Base-by-base conservation (phyloP, 1,284 basidiomycete genomes). In the Cystobasidium pallidum region DNA sequence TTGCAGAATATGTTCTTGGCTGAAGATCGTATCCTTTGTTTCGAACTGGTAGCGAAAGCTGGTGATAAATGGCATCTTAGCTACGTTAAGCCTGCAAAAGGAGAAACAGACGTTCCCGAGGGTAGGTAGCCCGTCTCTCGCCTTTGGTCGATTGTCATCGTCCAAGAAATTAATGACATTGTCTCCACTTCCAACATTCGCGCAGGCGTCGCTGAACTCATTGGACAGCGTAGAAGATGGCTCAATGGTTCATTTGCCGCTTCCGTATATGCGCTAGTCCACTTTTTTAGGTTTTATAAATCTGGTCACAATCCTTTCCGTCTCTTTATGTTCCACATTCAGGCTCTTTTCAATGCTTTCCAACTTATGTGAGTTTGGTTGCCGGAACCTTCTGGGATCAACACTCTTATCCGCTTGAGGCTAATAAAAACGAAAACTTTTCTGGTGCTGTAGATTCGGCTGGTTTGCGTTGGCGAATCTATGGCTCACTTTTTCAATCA, bases 241-340 rank as follows among this genome's bases (percentile, higher is more conserved):
- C 81, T 98, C 78, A 99, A 99, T 79, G 95, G 95, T 74, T 95
- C 92, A 13, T 97, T 98, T 78, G 94, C 94, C 43, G 95, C 94
- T 10, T 94, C 92, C 2, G 90, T 97, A 72, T 98, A 97, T 81
- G 88, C 92, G 13, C 82, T 96, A n/a, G 90, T 94, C 77, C 92
- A 96, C 82, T 98, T 97, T 82, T 93, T 92, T 84, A 86, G 88
- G 75, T 85, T 97, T 67, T 98, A 97, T 82, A 86, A 86, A 79
- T 92, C 91, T 51, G 86, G 87, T 21, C 92, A 94, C 78, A 89
- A 89, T 80, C 75, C 78, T 66, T 45, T 77, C 30, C 70, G 75
- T 24, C 54, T 77, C 26, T 75, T 76, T 26, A 74, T 75, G 73
- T 75, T 73, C 32, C 58, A 62, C 39, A 47, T 68, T 30, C 30